Percentiles rank a stretch among this genome's conserved stretches.
Conservation (phyloP, 139 green algal species). For the Picochlorum sp. region DNA sequence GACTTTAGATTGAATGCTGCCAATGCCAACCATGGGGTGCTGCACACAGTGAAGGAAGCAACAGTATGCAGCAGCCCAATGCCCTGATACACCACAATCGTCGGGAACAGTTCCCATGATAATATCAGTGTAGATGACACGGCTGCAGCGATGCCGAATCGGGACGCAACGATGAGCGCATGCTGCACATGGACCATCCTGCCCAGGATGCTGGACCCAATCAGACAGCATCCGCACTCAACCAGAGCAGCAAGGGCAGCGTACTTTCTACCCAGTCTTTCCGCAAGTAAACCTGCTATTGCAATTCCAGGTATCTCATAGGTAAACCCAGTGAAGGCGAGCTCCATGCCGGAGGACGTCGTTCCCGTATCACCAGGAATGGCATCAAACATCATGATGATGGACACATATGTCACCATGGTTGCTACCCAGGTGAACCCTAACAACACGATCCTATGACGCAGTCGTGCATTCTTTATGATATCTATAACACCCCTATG, state of each 20-base stretch:
- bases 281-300: constrained; percentile 15
- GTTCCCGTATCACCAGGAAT: not conserved
- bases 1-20: constrained; percentile 3
- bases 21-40: constrained; percentile 17
- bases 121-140: constrained; percentile 9
- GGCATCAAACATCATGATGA: constrained; percentile 9
- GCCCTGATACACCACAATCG: constrained; percentile 19
- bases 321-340: constrained; percentile 17
- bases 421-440: constrained; percentile 12
- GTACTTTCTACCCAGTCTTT: constrained; percentile 31
- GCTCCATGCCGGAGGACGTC: constrained; percentile 15
- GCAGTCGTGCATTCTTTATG: constrained; percentile 20
- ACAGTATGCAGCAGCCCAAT: constrained; percentile 3
- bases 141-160: constrained; percentile 25
- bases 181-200: not conserved
- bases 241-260: constrained; percentile 15
- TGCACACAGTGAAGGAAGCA: not conserved
- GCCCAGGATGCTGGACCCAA: constrained; percentile 6
- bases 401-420: constrained; percentile 6
- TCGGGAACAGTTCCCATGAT: constrained; percentile 20
- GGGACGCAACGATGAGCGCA: constrained; percentile 19
- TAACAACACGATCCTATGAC: constrained; percentile 23
- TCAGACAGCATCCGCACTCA: constrained; percentile 14
- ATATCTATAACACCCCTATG: constrained; percentile 25
- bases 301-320: constrained; percentile 31